Evolutionary conservation across 1,284 basidiomycete species (phyloP).

Genomic region (Leucoagaricus sp.): DNA sequence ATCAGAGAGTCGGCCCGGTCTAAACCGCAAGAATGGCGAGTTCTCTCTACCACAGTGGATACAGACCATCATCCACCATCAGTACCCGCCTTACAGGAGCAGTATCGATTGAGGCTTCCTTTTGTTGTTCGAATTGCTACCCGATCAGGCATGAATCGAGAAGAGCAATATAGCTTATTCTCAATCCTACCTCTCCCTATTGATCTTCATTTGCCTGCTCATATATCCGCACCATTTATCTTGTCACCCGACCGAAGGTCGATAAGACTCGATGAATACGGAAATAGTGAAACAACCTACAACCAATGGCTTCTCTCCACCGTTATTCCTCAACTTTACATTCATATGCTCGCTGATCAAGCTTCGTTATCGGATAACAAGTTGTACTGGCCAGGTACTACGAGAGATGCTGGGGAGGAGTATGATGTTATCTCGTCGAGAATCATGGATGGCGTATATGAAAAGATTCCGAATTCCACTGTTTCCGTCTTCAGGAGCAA

Average conservation of each 20-base stretch:
- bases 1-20: constrained; percentile 4
- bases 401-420: neutral
- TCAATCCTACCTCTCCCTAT: constrained; percentile 35
- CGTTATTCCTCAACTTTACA: constrained; percentile 36
- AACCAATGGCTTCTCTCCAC: no score
- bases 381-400: constrained; percentile 32
- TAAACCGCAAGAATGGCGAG: constrained; percentile 2
- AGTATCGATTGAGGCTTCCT: constrained; percentile 13
- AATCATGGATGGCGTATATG: constrained; percentile 29
- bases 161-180: constrained; percentile 27
- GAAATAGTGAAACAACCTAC: no score
- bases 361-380: constrained; percentile 22
- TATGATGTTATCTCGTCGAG: neutral
- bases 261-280: no score
- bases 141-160: neutral
- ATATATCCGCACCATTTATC: constrained; percentile 37
- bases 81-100: constrained; percentile 5
- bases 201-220: constrained; percentile 30
- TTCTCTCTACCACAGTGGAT: neutral
- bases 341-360: constrained; percentile 34
- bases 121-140: constrained; percentile 8
- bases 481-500: constrained; percentile 12
- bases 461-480: neutral
- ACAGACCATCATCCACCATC: neutral
- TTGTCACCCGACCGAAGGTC: no score